Conservation (phyloP, 768 basidiomycete genomes). For the Tubosaeta sp. region DNA sequence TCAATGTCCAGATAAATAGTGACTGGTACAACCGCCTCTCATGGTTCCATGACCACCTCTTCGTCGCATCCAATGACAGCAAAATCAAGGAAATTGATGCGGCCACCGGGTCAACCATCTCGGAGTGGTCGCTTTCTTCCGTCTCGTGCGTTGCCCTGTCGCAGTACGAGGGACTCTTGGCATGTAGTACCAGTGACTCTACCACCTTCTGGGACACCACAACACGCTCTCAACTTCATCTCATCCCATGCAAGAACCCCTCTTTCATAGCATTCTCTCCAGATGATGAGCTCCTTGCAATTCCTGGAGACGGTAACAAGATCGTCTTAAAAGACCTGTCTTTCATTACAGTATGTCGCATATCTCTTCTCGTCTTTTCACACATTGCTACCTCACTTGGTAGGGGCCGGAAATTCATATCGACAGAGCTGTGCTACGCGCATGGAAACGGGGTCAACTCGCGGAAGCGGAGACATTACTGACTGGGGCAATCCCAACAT, state of each 20-base stretch:
- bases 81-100: neutral
- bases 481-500: neutral
- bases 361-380: neutral
- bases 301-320: neutral
- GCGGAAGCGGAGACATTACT: neutral
- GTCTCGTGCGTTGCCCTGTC: neutral
- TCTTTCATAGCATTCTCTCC: neutral
- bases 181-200: neutral
- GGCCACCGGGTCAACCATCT: neutral
- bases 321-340: neutral
- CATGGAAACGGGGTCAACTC: neutral
- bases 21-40: slow-evolving; percentile 2
- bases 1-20: neutral
- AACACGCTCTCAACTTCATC: neutral
- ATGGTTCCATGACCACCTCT: slow-evolving; percentile 2
- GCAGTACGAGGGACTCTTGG: neutral
- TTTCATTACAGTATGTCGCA: neutral
- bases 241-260: too few relatives aligned
- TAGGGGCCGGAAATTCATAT: slow-evolving; percentile 1
- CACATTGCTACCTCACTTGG: neutral
- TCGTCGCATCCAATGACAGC: neutral
- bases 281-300: neutral
- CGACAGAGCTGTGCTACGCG: neutral
- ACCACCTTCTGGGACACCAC: slow-evolving; percentile 4
- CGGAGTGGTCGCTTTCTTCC: neutral